Evolutionary conservation across 805 yeast genomes (phyloP).

Genomic region (Monosporozyma unispora): DNA sequence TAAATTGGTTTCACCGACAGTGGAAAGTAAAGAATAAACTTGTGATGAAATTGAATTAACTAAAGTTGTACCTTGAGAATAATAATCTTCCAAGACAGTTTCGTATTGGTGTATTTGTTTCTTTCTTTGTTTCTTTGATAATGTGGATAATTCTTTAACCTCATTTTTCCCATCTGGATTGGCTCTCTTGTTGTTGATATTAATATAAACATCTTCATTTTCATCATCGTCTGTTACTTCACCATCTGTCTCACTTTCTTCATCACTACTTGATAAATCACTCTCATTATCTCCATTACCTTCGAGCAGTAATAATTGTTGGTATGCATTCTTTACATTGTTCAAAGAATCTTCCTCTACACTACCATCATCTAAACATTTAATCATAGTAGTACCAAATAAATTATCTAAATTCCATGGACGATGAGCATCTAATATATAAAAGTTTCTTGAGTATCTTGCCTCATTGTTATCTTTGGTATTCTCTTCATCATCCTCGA

Average conservation of each 20-base stretch:
- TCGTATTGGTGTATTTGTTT: slow-evolving; percentile 41
- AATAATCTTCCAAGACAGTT: slow-evolving; percentile 59
- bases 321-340: slow-evolving; percentile 56
- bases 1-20: slow-evolving; percentile 71
- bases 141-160: background rate
- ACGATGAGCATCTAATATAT: slow-evolving; percentile 82
- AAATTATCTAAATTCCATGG: slow-evolving; percentile 96
- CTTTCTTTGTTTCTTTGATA: slow-evolving; percentile 27
- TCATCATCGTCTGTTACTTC: slow-evolving; percentile 25
- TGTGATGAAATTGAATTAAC: slow-evolving; percentile 70
- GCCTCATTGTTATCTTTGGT: slow-evolving; percentile 9
- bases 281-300: slow-evolving; percentile 33
- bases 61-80: slow-evolving; percentile 73
- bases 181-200: slow-evolving; percentile 20
- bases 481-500: slow-evolving; percentile 14
- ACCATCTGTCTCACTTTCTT: slow-evolving; percentile 23
- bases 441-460: slow-evolving; percentile 49
- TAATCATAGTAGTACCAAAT: slow-evolving; percentile 69
- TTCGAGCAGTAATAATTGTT: slow-evolving; percentile 37
- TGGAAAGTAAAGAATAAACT: slow-evolving; percentile 67
- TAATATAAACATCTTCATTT: slow-evolving; percentile 21
- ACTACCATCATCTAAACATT: slow-evolving; percentile 82
- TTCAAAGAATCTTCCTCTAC: slow-evolving; percentile 46
- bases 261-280: slow-evolving; percentile 30
- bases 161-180: slow-evolving; percentile 12